Conservation (phyloP, 108 stramenopile species). For the Chaetoceros muelleri region DNA sequence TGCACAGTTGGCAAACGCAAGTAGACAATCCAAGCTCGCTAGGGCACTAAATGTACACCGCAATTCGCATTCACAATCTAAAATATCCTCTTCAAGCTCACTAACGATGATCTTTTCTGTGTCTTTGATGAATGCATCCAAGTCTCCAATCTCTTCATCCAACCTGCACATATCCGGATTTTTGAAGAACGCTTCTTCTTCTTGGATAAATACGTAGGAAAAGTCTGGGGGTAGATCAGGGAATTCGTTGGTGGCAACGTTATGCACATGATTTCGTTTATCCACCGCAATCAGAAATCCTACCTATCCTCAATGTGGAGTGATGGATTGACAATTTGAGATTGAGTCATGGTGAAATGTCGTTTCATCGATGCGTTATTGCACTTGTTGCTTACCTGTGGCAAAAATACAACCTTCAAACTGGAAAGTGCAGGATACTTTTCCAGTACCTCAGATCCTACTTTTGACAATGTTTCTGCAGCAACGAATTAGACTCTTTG, state of each 20-base stretch:
- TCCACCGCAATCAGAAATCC: slow-evolving; percentile 77
- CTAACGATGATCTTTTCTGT: slow-evolving; percentile 72
- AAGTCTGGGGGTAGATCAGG: slow-evolving; percentile 61
- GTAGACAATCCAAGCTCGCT: slow-evolving; percentile 81
- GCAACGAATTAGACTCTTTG: not conserved
- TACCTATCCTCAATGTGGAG: no score
- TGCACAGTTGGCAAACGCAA: slow-evolving; percentile 79
- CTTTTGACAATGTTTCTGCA: slow-evolving; percentile 35
- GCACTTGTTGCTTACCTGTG: slow-evolving; percentile 70
- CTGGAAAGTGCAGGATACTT: slow-evolving; percentile 43
- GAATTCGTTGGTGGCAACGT: slow-evolving; percentile 31
- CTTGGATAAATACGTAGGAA: slow-evolving; percentile 64
- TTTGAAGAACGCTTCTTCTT: slow-evolving; percentile 79
- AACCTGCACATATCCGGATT: slow-evolving; percentile 60
- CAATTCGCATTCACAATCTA: slow-evolving; percentile 76
- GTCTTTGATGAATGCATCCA: slow-evolving; percentile 87
- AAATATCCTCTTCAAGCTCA: slow-evolving; percentile 86
- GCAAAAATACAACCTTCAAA: slow-evolving; percentile 80
- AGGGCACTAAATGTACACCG: slow-evolving; percentile 66
- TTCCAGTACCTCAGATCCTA: slow-evolving; percentile 37
- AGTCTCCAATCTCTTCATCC: slow-evolving; percentile 86
- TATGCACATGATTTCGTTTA: slow-evolving; percentile 34
- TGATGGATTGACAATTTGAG: no score
- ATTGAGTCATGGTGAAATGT: no score
- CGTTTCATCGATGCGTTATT: not conserved